phyloP scores from a whole-genome alignment of 306 rosid species.

The Betula pendula region DNA sequence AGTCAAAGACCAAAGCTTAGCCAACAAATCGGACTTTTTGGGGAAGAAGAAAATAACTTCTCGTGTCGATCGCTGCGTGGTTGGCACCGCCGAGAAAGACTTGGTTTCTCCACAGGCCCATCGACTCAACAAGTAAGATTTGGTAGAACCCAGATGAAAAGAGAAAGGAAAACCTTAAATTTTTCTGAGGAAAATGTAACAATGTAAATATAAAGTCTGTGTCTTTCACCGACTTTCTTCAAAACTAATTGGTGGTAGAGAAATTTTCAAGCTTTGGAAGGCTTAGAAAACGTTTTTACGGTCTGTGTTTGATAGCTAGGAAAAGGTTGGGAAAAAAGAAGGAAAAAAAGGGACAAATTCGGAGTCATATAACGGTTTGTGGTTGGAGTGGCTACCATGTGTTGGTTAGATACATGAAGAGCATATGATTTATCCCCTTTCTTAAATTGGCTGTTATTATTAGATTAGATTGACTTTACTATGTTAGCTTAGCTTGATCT shows the following conservation, averaged over 20 bases:
- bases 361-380: background rate
- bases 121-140: slow-evolving; percentile 45
- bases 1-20: slow-evolving; percentile 37
- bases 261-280: slow-evolving; percentile 1
- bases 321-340: background rate
- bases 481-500: background rate
- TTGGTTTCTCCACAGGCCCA: slow-evolving; percentile 34
- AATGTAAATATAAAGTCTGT: background rate
- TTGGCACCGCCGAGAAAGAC: slow-evolving; percentile 31
- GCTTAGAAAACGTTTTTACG: background rate
- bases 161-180: background rate
- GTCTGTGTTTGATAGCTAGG: background rate
- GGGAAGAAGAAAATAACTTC: slow-evolving; percentile 43
- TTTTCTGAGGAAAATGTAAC: background rate
- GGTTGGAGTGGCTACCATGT: background rate
- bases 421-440: background rate
- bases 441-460: background rate
- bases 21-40: slow-evolving; percentile 27
- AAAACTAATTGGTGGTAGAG: background rate
- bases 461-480: background rate
- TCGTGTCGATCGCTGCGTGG: slow-evolving; percentile 32
- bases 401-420: background rate
- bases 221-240: background rate
- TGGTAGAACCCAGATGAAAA: background rate
- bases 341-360: background rate